Percentiles rank a stretch among this genome's conserved stretches.
Conservation (phyloP, 169 alveolate genomes). For the Plasmodium ovale region DNA sequence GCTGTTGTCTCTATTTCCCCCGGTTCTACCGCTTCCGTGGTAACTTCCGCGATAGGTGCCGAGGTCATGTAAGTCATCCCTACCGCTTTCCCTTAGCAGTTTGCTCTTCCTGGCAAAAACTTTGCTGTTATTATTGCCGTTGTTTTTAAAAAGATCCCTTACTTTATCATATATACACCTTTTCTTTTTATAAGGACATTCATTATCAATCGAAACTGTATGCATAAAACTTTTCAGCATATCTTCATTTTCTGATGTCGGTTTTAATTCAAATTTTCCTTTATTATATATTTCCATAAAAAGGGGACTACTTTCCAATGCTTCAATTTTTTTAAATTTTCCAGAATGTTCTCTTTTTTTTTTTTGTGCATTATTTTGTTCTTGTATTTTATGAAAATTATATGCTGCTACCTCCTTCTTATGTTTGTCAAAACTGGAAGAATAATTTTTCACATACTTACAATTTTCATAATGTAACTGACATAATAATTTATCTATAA, state of each 20-base stretch:
- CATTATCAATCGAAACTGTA: constrained; percentile 66
- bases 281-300: constrained; percentile 67
- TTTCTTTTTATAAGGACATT: constrained; percentile 76
- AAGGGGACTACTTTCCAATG: constrained; percentile 61
- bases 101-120: too few species aligned
- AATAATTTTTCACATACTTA: constrained; percentile 79
- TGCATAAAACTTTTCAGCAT: constrained; percentile 64
- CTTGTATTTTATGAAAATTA: constrained; percentile 49
- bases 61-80: too few species aligned
- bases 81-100: too few species aligned
- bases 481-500: constrained; percentile 91
- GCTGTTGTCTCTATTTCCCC: too few species aligned
- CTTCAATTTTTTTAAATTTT: constrained; percentile 68
- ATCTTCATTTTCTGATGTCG: constrained; percentile 68
- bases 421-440: constrained; percentile 68
- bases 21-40: too few species aligned
- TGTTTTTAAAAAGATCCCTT: constrained; percentile 57
- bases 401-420: constrained; percentile 68
- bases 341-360: constrained; percentile 71
- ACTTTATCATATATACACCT: constrained; percentile 77
- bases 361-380: constrained; percentile 53
- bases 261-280: constrained; percentile 74
- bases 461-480: constrained; percentile 90
- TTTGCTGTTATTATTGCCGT: constrained; percentile 25
- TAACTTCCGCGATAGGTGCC: too few species aligned